Base-by-base conservation (phyloP, 495 filamentous ascomycete species). In the Sphaerosporella brunnea region DNA sequence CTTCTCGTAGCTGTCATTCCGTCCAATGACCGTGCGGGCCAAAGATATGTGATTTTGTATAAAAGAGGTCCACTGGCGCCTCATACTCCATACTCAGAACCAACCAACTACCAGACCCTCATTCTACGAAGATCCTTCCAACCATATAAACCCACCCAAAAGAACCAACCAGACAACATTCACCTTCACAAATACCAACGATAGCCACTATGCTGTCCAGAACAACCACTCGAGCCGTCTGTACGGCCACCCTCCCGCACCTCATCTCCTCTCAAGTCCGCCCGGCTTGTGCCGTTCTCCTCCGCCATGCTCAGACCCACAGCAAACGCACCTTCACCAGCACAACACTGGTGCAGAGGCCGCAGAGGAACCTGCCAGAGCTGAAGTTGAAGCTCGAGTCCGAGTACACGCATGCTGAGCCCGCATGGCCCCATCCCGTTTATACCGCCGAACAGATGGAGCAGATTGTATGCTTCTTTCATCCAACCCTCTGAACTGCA, bases 381-480 rank as follows among this genome's bases (percentile, higher is more conserved):
- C 51, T 45, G 8, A 28, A 23, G 20, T 18, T 21, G 5, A 40
- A 44, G 11, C 50, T 54, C 19, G 20, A 41, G n/a, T 52, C 32
- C 49, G 51, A 54, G 18, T 45, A 48, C 21, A 37, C 48, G 9
- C 40, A 47, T 20, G 47, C 36, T 23, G 68, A 72, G 13, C 58
- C 78, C 26, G 71, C 78, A 49, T 84, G 80, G 79, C 68, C 71
- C 0, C 80, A 85, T 60, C 80, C 77, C 51, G 67, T 73, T 52
- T 80, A 65, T 44, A 68, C 68, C 11, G 61, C 70, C 55, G 45
- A 65, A 10, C 71, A 85, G 53, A 82, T 86, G 75, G 61, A 60
- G 2, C 53, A 57, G 20, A 77, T 86, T 39, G 60, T 67, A 23
- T 50, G 57, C 3, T 19, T 23, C 18, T 2, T 28, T 43, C 4